Evolutionary conservation across 225 moss, liverwort and hornwort genomes (phyloP).

Genomic region (Climacium dendroides): DNA sequence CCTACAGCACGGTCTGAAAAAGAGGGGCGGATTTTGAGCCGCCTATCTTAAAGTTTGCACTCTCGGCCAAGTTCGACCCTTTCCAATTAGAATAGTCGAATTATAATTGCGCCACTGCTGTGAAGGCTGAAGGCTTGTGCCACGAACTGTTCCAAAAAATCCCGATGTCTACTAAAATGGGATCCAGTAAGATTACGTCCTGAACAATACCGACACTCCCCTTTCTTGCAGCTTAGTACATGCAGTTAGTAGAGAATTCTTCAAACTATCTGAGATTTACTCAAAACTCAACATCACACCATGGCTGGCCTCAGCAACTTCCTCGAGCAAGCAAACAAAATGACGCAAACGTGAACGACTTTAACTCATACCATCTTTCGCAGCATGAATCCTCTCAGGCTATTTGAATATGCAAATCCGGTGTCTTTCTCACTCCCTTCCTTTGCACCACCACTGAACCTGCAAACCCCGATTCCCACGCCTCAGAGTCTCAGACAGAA

Average conservation of each 20-base stretch:
- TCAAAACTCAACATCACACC: background rate
- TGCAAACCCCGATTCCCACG: background rate
- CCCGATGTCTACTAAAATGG: too few species aligned
- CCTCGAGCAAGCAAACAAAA: background rate
- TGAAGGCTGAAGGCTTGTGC: too few species aligned
- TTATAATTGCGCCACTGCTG: too few species aligned
- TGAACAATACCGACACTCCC: background rate
- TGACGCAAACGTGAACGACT: background rate
- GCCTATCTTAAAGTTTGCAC: too few species aligned
- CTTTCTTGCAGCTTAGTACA: background rate
- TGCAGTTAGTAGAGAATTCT: background rate
- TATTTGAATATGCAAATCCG: background rate
- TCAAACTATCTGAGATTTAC: background rate
- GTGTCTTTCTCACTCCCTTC: background rate
- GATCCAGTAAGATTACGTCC: background rate
- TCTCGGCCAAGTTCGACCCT: too few species aligned
- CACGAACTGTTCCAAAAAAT: too few species aligned
- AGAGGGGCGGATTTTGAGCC: too few species aligned
- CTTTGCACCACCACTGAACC: background rate
- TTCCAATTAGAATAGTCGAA: too few species aligned
- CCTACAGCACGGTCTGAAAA: too few species aligned
- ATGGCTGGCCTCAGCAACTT: background rate
- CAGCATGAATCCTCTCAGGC: background rate
- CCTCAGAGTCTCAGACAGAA: background rate
- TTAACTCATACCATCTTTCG: too few species aligned